These are phyloP conservation scores for Tetraselmis striata DNA, from an alignment of 139 green algal species.

Conservation along the genomic window DNA sequence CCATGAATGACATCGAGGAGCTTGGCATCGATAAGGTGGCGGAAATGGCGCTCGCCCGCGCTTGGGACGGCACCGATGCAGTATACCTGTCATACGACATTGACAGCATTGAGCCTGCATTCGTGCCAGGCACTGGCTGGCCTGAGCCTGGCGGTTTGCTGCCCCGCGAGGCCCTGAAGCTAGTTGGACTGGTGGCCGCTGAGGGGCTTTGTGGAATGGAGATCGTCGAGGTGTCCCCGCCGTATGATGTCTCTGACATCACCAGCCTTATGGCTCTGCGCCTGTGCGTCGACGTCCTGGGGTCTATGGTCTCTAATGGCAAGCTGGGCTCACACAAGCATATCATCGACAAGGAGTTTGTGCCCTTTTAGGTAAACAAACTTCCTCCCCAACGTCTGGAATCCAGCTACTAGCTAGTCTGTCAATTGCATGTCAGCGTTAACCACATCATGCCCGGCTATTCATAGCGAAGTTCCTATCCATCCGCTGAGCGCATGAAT, in stretches of 20 bases:
- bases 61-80: conserved; percentile 14
- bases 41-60: conserved; percentile 13
- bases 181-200: conserved; percentile 10
- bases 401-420: too few relatives aligned
- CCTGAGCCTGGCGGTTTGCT: conserved; percentile 13
- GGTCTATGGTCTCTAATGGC: conserved; percentile 10
- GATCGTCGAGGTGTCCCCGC: conserved; percentile 14
- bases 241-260: conserved; percentile 18
- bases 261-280: conserved; percentile 11
- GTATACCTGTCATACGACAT: conserved; percentile 19
- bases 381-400: too few relatives aligned
- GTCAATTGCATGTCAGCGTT: too few relatives aligned
- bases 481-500: too few relatives aligned
- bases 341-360: conserved; percentile 17
- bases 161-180: conserved; percentile 13
- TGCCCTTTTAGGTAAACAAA: conserved; percentile 14
- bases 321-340: conserved; percentile 12
- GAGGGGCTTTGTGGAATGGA: conserved; percentile 17
- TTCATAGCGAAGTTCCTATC: too few relatives aligned
- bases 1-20: conserved; percentile 14
- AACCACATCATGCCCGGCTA: too few relatives aligned
- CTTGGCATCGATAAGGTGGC: conserved; percentile 11
- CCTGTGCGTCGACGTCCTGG: conserved; percentile 14
- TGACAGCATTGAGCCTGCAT: conserved; percentile 12
- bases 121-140: conserved; percentile 16